A percentile compares a stretch with the other conserved stretches of the same genome.
These are phyloP conservation scores for Cenchrus fungigraminus DNA, from an alignment of 176 grass and related monocot species.

Conservation along the genomic window DNA sequence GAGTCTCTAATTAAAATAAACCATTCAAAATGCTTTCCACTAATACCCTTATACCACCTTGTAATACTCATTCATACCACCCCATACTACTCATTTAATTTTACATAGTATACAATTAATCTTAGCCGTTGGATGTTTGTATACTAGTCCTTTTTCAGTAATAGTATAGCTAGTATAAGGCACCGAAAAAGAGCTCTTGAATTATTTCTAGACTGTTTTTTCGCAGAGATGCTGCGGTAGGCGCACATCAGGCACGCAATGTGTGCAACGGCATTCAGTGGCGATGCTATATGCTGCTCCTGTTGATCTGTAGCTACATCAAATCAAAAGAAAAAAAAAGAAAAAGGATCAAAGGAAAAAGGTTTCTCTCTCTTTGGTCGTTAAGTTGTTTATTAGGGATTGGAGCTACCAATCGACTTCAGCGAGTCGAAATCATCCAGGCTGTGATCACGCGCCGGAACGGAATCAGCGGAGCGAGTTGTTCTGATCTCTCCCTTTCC, in stretches of 20 bases:
- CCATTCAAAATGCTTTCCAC: too few relatives aligned
- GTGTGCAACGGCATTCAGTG: slow-evolving; percentile 41
- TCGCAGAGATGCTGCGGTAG: slow-evolving; percentile 4
- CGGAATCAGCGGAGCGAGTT: slow-evolving; percentile 46
- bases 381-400: slow-evolving; percentile 21
- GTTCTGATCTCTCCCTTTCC: slow-evolving; percentile 39
- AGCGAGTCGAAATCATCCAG: slow-evolving; percentile 57
- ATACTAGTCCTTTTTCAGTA: too few relatives aligned
- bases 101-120: too few relatives aligned
- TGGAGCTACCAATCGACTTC: slow-evolving; percentile 35
- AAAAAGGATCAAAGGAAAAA: not conserved
- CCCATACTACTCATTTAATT: too few relatives aligned
- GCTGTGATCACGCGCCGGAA: slow-evolving; percentile 54
- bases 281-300: slow-evolving; percentile 28
- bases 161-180: too few relatives aligned
- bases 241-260: slow-evolving; percentile 26
- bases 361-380: not conserved
- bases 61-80: too few relatives aligned
- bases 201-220: not conserved
- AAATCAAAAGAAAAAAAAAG: not conserved
- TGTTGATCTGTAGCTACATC: slow-evolving; percentile 41
- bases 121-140: too few relatives aligned
- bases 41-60: too few relatives aligned
- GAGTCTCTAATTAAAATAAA: too few relatives aligned
- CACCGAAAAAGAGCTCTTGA: too few relatives aligned